Percentiles rank a stretch among this genome's conserved stretches.
phyloP scores from a whole-genome alignment of 768 basidiomycete genomes.

The Suillus plorans region DNA sequence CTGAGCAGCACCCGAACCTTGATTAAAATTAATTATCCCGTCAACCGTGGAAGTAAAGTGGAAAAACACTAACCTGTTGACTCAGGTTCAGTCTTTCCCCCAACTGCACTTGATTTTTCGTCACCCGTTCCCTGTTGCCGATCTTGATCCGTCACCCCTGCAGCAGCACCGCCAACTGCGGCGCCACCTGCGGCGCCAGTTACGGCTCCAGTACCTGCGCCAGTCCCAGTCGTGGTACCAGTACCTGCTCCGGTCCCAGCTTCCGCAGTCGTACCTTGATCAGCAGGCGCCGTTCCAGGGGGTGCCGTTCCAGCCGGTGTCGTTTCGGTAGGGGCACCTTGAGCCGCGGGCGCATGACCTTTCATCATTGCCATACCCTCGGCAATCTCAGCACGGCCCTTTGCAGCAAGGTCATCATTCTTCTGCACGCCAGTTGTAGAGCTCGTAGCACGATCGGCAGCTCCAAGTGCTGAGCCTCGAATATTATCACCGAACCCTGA shows the following conservation, averaged over 20 bases:
- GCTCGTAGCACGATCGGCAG: conserved; percentile 35
- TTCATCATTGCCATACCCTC: conserved; percentile 36
- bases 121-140: neutral
- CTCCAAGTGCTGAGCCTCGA: conserved; percentile 42
- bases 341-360: conserved; percentile 7
- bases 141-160: neutral
- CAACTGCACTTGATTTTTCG: neutral
- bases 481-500: conserved; percentile 45
- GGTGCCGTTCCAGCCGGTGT: neutral
- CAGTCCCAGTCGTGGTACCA: neutral
- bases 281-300: neutral
- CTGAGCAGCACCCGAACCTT: neutral
- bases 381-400: conserved; percentile 41
- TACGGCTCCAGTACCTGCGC: too few relatives aligned
- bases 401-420: conserved; percentile 36
- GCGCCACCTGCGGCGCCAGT: neutral
- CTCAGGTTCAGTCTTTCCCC: neutral
- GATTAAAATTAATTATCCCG: neutral
- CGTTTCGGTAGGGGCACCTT: neutral
- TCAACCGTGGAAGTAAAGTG: too few relatives aligned
- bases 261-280: neutral
- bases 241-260: neutral
- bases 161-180: neutral
- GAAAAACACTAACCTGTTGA: neutral
- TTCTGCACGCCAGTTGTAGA: conserved; percentile 23